These are phyloP conservation scores for Calonectria henricotiae DNA, from an alignment of 2,329 filamentous ascomycete species.

Conservation along the genomic window DNA sequence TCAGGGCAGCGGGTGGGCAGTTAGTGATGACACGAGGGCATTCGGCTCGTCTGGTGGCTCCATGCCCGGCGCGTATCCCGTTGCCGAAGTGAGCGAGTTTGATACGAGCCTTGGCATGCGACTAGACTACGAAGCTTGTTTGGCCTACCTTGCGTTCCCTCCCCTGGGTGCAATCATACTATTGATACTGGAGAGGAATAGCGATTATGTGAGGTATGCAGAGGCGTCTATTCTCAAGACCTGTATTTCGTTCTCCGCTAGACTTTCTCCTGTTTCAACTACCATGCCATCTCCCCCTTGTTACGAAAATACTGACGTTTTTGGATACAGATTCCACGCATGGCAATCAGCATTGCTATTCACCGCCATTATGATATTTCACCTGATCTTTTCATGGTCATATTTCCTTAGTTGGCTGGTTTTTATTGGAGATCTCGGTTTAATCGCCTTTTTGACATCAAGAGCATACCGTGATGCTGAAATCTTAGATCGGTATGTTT, in stretches of 20 bases:
- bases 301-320: slow-evolving; percentile 31
- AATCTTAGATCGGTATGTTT: slow-evolving; percentile 72
- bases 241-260: too few species aligned
- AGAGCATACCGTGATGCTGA: slow-evolving; percentile 89
- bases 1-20: slow-evolving; percentile 55
- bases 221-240: not conserved
- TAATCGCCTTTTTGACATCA: slow-evolving; percentile 84
- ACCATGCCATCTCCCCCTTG: not conserved
- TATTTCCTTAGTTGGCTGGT: slow-evolving; percentile 87
- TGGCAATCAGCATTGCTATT: slow-evolving; percentile 95
- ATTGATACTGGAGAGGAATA: slow-evolving; percentile 91
- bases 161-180: slow-evolving; percentile 89
- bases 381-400: slow-evolving; percentile 91
- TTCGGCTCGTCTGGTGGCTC: slow-evolving; percentile 48
- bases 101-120: slow-evolving; percentile 91
- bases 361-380: slow-evolving; percentile 81
- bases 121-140: slow-evolving; percentile 90
- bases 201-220: slow-evolving; percentile 93
- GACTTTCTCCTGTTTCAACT: not conserved
- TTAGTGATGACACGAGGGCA: slow-evolving; percentile 44
- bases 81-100: slow-evolving; percentile 81
- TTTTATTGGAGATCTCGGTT: slow-evolving; percentile 80
- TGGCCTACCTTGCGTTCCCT: slow-evolving; percentile 90
- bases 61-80: slow-evolving; percentile 60
- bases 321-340: slow-evolving; percentile 84